A percentile compares a stretch with the other conserved stretches of the same genome.
These are phyloP conservation scores for Lablab purpureus DNA, from an alignment of 306 rosid species.

Conservation along the genomic window DNA sequence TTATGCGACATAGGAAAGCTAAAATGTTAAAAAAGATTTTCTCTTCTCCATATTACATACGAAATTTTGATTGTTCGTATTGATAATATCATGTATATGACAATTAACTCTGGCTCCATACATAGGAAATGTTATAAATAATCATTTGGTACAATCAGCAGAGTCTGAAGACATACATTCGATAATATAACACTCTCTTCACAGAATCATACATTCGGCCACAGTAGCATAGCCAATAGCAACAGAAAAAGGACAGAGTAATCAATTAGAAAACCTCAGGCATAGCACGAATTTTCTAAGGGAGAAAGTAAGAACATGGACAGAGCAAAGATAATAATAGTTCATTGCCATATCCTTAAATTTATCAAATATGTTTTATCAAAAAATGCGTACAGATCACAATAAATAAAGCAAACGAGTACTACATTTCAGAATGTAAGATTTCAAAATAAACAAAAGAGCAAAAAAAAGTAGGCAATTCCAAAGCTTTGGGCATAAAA, in stretches of 20 bases:
- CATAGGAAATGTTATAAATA: conserved; percentile 8
- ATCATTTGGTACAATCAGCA: conserved; percentile 13
- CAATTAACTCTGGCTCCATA: conserved; percentile 22
- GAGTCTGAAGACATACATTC: background rate
- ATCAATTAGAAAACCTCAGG: background rate
- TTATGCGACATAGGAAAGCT: background rate
- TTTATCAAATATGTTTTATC: background rate
- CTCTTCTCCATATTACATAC: background rate
- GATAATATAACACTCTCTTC: background rate
- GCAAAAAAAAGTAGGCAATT: conserved; percentile 4
- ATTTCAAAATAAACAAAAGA: conserved; percentile 24
- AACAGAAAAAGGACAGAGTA: conserved; percentile 5
- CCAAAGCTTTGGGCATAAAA: background rate
- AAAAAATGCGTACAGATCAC: background rate
- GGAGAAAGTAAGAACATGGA: conserved; percentile 1
- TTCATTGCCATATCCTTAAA: conserved; percentile 28
- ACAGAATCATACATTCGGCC: conserved; percentile 12
- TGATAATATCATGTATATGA: background rate
- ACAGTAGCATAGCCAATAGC: conserved; percentile 19
- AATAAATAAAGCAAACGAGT: conserved; percentile 31
- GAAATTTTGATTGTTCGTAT: conserved; percentile 11
- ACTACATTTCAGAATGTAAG: conserved; percentile 25
- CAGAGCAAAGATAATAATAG: conserved; percentile 4
- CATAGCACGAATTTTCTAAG: background rate
- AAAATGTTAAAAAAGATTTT: background rate